phyloP scores from a whole-genome alignment of 1,284 basidiomycete genomes.

The Leccinum ponderosum region DNA sequence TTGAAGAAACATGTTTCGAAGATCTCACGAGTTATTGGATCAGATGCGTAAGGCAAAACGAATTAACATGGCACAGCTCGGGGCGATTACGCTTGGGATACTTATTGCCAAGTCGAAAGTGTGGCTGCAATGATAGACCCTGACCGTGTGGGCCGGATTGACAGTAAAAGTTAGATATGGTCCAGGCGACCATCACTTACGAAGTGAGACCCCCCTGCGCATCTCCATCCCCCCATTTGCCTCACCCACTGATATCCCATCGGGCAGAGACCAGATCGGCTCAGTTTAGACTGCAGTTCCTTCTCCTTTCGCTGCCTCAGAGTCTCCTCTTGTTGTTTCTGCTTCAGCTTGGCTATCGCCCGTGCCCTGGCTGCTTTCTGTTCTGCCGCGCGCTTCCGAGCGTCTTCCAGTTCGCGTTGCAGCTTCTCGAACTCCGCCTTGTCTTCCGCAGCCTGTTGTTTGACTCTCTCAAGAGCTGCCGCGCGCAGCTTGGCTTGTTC shows the following conservation, averaged over 20 bases:
- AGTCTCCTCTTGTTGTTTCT: conserved; percentile 37
- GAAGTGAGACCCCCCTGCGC: conserved; percentile 54
- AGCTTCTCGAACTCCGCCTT: conserved; percentile 24
- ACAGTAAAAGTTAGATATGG: conserved; percentile 3
- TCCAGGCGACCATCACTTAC: conserved; percentile 26
- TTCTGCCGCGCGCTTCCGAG: conserved; percentile 24
- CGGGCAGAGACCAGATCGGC: conserved; percentile 52
- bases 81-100: neutral
- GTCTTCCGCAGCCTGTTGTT: conserved; percentile 18
- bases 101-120: neutral
- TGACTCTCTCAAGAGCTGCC: conserved; percentile 14
- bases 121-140: neutral
- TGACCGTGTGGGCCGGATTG: neutral
- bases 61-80: neutral
- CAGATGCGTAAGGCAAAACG: neutral
- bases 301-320: conserved; percentile 33
- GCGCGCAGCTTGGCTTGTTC: conserved; percentile 8
- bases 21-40: neutral
- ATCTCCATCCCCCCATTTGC: conserved; percentile 48
- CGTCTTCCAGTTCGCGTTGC: conserved; percentile 20
- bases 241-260: conserved; percentile 56
- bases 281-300: conserved; percentile 43
- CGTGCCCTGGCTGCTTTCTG: conserved; percentile 28
- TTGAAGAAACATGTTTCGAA: neutral
- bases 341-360: conserved; percentile 34